Base-by-base conservation (phyloP, 345 rosid genomes). In the Hibiscus tridactylites region DNA sequence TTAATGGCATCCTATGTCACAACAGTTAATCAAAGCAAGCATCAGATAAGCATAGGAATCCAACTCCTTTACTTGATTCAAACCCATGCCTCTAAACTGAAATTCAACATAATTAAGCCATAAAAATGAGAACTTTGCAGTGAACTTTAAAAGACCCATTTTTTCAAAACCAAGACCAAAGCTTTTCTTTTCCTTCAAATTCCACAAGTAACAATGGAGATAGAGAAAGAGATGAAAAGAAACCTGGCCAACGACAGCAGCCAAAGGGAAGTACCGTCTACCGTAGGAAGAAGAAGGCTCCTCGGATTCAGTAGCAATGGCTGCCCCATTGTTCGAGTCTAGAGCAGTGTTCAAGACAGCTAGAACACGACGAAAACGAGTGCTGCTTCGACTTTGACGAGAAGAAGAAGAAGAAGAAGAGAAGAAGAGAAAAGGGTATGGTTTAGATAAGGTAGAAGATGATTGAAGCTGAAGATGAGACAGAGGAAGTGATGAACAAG, bases 161-260 rank as follows among this genome's bases (percentile, higher is more conserved):
- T 21, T 21, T 21, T 21, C 24, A 21, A 21, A 21, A 21, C 24
- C 24, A 21, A 21, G 24, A 0, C 24, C 24, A 21, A 21, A 21
- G 24, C 24, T 21, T 21, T 21, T 21, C 24, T 21, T 21, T 21
- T 21, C 24, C 24, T 21, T 21, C 24, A 21, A 21, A 21, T 21
- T 21, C 24, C 24, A 21, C 24, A 21, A 21, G 24, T 21, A 0
- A 21, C 24, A 21, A 21, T 21, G 24, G 24, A 21, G 24, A 21
- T 21, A 21, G 24, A 21, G 31, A 35, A 50, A 16, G 39, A 69
- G 39, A 16, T 42, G 26, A 35, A 65, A 11, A 46, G 58, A 71
- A 63, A 94, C 97, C 90, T 94, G 98, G 52, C 97, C 95, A 72
- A 94, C 95, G 6, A 94, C 96, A 35, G 97, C 98, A 59, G 97